Base-by-base conservation (phyloP, 2,329 filamentous ascomycete species). In the Beauveria australis region DNA sequence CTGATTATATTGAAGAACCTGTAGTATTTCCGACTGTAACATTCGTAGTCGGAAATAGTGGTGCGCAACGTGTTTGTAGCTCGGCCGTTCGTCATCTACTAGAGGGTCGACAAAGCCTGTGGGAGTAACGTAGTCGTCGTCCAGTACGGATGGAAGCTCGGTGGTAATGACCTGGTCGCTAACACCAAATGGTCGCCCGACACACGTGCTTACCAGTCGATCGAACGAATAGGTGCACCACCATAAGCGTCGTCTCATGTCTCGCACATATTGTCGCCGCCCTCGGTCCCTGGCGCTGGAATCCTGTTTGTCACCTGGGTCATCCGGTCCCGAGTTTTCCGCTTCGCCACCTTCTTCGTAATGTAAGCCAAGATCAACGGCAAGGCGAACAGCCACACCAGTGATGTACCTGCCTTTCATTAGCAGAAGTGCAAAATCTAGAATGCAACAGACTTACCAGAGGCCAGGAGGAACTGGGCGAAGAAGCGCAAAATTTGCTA, bases 161-260 rank as follows among this genome's bases (percentile, higher is more conserved):
- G 93, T 97, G 16, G 93, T 97, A 68, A 97, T 91, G 64, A 96
- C 91, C 71, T 96, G 90, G 75, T 97, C 94, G n/a, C 89, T 92
- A 64, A 97, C 91, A 33, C 93, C 92, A 69, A 97, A 95, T 7
- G 93, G 94, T 60, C 93, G 82, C 43, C 93, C 93, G 28, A 97
- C 93, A 67, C 92, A 97, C 24, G 91, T 92, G 69, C 91, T 94
- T 55, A 97, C 93, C 5, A 97, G 85, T n/a, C 93, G 85, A 73
- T 97, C 93, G 60, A 97, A 85, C 5, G 91, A 93, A 74, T 97
- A 97, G 1, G 92, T 92, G 75, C 92, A 96, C 93, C 94, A 97
- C 92, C 92, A 97, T 16, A 97, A 79, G 37, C 93, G 84, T 61
- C 93, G 83, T 56, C 92, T 86, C 64, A 96, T 81, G 72, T 97